Percentiles rank a stretch among this genome's conserved stretches.
phyloP scores from a whole-genome alignment of 2,329 filamentous ascomycete species.

The Tympanopsis confertula region DNA sequence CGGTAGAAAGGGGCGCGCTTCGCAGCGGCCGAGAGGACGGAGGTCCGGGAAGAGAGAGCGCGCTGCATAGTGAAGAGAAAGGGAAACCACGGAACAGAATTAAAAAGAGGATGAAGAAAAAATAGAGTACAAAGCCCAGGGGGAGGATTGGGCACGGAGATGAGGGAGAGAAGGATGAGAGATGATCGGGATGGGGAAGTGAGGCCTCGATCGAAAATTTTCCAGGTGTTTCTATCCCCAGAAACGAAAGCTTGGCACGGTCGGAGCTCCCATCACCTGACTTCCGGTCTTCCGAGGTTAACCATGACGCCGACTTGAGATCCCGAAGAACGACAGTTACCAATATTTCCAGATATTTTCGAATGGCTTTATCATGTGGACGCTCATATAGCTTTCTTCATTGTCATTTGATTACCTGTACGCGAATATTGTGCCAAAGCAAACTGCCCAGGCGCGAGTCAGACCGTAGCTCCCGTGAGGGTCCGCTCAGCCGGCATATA shows the following conservation, averaged over 20 bases:
- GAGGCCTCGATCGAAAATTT: slow-evolving; percentile 3
- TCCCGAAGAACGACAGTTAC: no score
- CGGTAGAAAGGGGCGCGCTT: slow-evolving; percentile 44
- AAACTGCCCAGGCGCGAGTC: no score
- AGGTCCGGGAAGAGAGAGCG: slow-evolving; percentile 71
- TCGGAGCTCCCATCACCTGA: not conserved
- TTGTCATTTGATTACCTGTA: no score
- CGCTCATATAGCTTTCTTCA: no score
- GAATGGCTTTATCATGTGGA: no score
- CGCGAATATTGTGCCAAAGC: no score
- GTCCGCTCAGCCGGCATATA: no score
- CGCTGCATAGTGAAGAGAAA: slow-evolving; percentile 65
- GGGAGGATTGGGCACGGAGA: no score
- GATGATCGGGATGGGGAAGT: slow-evolving; percentile 10
- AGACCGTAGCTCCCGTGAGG: no score
- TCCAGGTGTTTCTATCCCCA: slow-evolving; percentile 1
- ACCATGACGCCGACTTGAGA: no score
- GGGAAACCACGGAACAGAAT: not conserved
- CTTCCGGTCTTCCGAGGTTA: not conserved
- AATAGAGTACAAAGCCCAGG: no score
- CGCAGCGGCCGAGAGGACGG: slow-evolving; percentile 61
- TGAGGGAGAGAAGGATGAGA: slow-evolving; percentile 11
- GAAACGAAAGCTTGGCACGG: slow-evolving; percentile 1
- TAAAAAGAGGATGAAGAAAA: slow-evolving; percentile 8
- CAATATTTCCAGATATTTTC: no score